A percentile compares a stretch with the other conserved stretches of the same genome.
phyloP scores from a whole-genome alignment of 192 early-diverging fungal species.

The Diversispora epigaea region DNA sequence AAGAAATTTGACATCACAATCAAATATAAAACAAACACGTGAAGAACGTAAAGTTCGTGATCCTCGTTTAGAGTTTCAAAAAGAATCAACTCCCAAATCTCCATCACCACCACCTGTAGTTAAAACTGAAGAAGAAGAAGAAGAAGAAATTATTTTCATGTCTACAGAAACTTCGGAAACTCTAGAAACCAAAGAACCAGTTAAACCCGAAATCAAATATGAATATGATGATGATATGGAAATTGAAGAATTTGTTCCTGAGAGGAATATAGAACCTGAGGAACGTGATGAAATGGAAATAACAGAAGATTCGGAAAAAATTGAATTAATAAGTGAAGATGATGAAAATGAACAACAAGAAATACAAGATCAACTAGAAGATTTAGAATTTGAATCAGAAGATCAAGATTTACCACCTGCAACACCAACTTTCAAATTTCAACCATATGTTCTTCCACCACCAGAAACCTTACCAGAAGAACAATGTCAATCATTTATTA shows the following conservation, averaged over 20 bases:
- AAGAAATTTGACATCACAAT: neutral
- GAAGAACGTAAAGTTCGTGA: neutral
- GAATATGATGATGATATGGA: constrained; percentile 21
- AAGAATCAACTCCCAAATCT: neutral
- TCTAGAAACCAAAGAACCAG: neutral
- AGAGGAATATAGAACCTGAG: neutral
- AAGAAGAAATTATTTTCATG: neutral
- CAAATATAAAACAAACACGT: neutral
- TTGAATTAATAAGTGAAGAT: no score
- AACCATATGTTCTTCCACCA: constrained; percentile 41
- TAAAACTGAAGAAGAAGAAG: neutral
- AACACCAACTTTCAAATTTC: constrained; percentile 41
- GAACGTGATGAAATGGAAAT: neutral
- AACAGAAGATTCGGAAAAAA: neutral
- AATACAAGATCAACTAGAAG: neutral
- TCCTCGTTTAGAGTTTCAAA: constrained; percentile 6
- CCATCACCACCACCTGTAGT: neutral
- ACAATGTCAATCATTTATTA: constrained; percentile 33
- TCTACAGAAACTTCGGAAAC: neutral
- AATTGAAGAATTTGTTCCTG: neutral
- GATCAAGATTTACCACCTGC: neutral
- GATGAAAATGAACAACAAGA: no score
- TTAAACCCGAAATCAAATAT: neutral
- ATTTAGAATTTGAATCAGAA: neutral
- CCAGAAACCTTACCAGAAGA: constrained; percentile 21